Evolutionary conservation across 805 yeast species (phyloP).

Genomic region (Kodamaea kakaduensis): DNA sequence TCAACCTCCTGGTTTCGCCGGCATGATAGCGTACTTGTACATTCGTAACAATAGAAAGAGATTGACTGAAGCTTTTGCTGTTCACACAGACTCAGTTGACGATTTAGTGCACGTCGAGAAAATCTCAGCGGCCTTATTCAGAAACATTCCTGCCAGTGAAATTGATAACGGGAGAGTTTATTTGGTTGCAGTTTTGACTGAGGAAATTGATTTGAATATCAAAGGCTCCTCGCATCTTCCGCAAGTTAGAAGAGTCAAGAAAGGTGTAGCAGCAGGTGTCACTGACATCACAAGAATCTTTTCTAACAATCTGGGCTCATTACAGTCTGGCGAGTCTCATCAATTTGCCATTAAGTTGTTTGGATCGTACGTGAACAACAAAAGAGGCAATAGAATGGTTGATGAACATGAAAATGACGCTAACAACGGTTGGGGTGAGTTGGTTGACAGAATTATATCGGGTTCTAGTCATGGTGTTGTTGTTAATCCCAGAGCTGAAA

Average conservation of each 20-base stretch:
- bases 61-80: constrained; percentile 76
- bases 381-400: constrained; percentile 25
- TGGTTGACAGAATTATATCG: constrained; percentile 69
- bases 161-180: constrained; percentile 63
- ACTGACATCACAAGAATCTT: constrained; percentile 79
- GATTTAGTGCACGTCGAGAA: constrained; percentile 56
- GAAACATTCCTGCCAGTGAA: constrained; percentile 67
- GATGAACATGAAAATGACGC: constrained; percentile 13
- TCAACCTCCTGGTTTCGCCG: constrained; percentile 63
- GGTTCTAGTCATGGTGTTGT: constrained; percentile 78
- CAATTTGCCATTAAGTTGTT: constrained; percentile 68
- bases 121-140: constrained; percentile 74
- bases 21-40: constrained; percentile 70
- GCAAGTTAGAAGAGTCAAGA: constrained; percentile 47
- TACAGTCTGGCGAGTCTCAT: constrained; percentile 60
- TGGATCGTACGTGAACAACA: constrained; percentile 57
- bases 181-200: constrained; percentile 72
- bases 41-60: constrained; percentile 59
- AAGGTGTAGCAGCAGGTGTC: constrained; percentile 87
- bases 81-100: constrained; percentile 56
- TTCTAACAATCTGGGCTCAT: constrained; percentile 57
- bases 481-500: constrained; percentile 75
- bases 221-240: constrained; percentile 26
- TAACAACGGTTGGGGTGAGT: constrained; percentile 86
- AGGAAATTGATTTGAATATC: constrained; percentile 49